phyloP scores from a whole-genome alignment of 306 rosid species.

The Casuarina cunninghamiana region DNA sequence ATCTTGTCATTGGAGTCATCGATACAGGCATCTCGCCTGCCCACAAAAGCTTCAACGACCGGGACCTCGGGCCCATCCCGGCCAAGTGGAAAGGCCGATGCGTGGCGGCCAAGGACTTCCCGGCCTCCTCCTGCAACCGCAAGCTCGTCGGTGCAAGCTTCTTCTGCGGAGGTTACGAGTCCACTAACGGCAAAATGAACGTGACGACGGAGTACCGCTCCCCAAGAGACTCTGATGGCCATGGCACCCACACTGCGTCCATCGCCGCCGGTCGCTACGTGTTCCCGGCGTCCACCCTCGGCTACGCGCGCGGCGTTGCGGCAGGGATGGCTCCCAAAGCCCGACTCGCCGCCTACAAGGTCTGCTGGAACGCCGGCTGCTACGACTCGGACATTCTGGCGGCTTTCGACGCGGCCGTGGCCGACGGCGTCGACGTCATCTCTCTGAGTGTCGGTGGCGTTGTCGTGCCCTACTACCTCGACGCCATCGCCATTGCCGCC shows the following conservation, averaged over 20 bases:
- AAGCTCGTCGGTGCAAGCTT: conserved; percentile 77
- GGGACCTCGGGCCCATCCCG: conserved; percentile 62
- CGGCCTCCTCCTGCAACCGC: conserved; percentile 60
- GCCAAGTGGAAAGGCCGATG: conserved; percentile 83
- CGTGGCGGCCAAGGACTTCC: conserved; percentile 48
- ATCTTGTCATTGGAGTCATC: conserved; percentile 85
- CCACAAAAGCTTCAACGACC: conserved; percentile 70
- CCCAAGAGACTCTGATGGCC: conserved; percentile 85
- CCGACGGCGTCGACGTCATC: conserved; percentile 73
- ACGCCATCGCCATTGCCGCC: conserved; percentile 71
- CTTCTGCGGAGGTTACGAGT: conserved; percentile 69
- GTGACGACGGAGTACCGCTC: conserved; percentile 69
- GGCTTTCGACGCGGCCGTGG: conserved; percentile 77
- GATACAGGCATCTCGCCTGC: conserved; percentile 94
- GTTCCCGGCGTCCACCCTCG: conserved; percentile 68
- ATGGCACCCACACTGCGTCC: conserved; percentile 85
- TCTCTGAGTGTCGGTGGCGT: conserved; percentile 93
- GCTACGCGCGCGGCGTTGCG: conserved; percentile 73
- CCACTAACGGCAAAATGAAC: conserved; percentile 77
- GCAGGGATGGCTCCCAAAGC: conserved; percentile 97
- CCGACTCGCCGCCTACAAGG: conserved; percentile 73
- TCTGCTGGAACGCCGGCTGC: conserved; percentile 83
- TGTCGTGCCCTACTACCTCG: conserved; percentile 82
- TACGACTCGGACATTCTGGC: conserved; percentile 83
- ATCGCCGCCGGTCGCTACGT: conserved; percentile 87